Evolutionary conservation across 75 land plant genomes (phyloP), one percentile per base, ranked within the genome.

Genomic region (Pinus albicaulis): DNA sequence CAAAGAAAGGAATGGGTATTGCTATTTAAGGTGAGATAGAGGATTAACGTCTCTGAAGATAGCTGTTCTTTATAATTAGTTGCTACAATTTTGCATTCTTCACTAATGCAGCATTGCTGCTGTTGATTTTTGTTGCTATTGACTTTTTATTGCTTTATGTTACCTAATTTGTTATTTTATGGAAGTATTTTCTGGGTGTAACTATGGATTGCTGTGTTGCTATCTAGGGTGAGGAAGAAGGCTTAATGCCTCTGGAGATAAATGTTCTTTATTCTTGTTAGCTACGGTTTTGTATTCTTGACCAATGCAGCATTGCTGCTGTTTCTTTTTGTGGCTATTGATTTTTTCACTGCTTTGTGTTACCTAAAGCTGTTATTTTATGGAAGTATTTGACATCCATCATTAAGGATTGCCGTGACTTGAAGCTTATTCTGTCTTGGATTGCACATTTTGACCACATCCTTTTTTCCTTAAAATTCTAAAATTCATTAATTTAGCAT

Each of bases 1-100:
- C 58, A 86, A 95, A 57, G 99, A 98, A 59, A 82, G 89, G 55
- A 88, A 77, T 84, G 98, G 99, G 69, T 52, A 59, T 20, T 96
- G 99, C 78, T 96, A 96, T 71, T 78, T 96, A 11, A 90, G 98
- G 98, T 95, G 52, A 55, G 65, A 31, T 48, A 48, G 53, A 48
- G 53, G 53, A 20, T 44, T 38, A 24, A n/a, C 13, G 41, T 11
- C 41, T 4, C 24, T 41, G 52, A 12, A 41, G 16, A 12, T 41
- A 68, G 1, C 10, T 68, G 71, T 41, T 68, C 15, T 66, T 48
- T 48, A 48, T 48, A 48, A 11, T 10, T 48, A 17, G 38, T 65
- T 36, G 48, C 17, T 34, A 38, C 44, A 36, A 10, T 19, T 19
- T 28, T 28, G 8, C 36, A 31, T 64, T 64, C 53, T 48, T 48